Evolutionary conservation across 495 filamentous ascomycete genomes (phyloP), one percentile per base, ranked within the genome.

Genomic region (Neurospora cerealis): DNA sequence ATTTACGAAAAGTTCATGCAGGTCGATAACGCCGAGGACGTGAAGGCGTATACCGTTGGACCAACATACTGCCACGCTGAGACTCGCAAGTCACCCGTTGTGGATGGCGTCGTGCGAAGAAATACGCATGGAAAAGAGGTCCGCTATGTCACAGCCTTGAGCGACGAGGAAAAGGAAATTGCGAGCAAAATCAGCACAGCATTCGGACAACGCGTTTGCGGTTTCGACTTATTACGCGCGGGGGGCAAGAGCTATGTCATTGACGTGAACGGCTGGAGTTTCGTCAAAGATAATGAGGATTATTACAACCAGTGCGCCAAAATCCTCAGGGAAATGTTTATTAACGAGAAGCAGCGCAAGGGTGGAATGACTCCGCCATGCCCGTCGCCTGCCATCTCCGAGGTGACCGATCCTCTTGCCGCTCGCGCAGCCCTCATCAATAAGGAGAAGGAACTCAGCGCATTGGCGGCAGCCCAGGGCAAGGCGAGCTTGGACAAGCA

Each of bases 211-310:
- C 85, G 93, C 46, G 94, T 99, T 17, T 99, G 96, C 80, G 96
- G 96, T 5, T 99, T 99, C 79, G 96, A 99, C 80, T 87, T 99
- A 77, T 88, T 99, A 71, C 91, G 96, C 21, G 92, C 93, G 3
- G 90, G 88, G 36, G 93, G 93, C 19, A 93, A 91, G 82, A 98
- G 95, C 81, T 98, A 93, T 82, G 96, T 99, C 17, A 98, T 99
- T 74, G 96, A 99, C 79, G 96, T 99, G 74, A 99, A 99, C 81
- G 96, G 96, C 21, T 99, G 96, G 96, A 98, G 95, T 78, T 99
- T 99, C 79, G 96, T 99, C 79, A 99, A 99, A 82, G 96, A 99
- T 82, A 99, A 99, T 79, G 94, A 97, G 66, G 94, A 96, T 69
- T 99, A 99, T 77, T 99, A 99, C 77, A 93, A 98, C 78, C 92